phyloP scores from a whole-genome alignment of 768 basidiomycete genomes.

The Favolaschia claudopus region DNA sequence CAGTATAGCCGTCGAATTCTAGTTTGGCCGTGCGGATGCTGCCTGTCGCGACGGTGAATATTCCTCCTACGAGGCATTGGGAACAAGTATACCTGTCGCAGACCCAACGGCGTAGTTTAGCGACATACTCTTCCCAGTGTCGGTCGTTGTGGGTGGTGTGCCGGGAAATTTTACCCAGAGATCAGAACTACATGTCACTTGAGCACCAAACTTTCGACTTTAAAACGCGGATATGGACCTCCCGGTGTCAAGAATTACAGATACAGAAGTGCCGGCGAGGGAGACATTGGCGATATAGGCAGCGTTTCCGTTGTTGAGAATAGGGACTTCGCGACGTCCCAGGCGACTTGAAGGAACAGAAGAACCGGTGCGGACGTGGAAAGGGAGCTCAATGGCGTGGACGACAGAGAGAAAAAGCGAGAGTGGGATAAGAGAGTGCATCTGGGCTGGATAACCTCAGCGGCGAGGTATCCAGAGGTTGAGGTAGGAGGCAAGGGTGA shows the following conservation, averaged over 20 bases:
- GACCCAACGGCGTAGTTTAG: conserved; percentile 63
- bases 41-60: conserved; percentile 43
- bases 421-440: conserved; percentile 26
- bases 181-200: conserved; percentile 58
- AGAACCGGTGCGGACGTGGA: conserved; percentile 31
- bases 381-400: conserved; percentile 21
- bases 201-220: not conserved
- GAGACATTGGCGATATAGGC: conserved; percentile 49
- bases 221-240: conserved; percentile 40
- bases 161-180: conserved; percentile 59
- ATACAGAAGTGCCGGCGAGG: conserved; percentile 44
- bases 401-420: conserved; percentile 22
- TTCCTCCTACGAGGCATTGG: not conserved
- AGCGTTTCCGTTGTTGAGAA: conserved; percentile 46
- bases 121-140: conserved; percentile 36
- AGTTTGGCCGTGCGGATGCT: conserved; percentile 52
- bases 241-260: conserved; percentile 55
- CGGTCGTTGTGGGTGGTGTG: conserved; percentile 46
- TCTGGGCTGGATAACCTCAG: not conserved
- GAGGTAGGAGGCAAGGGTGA: not conserved
- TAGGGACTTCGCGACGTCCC: conserved; percentile 24
- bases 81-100: conserved; percentile 50
- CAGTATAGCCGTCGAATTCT: conserved; percentile 51
- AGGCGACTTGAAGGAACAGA: conserved; percentile 8
- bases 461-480: no score